phyloP scores from a whole-genome alignment of 495 filamentous ascomycete species.

The Cladorrhinum samala region DNA sequence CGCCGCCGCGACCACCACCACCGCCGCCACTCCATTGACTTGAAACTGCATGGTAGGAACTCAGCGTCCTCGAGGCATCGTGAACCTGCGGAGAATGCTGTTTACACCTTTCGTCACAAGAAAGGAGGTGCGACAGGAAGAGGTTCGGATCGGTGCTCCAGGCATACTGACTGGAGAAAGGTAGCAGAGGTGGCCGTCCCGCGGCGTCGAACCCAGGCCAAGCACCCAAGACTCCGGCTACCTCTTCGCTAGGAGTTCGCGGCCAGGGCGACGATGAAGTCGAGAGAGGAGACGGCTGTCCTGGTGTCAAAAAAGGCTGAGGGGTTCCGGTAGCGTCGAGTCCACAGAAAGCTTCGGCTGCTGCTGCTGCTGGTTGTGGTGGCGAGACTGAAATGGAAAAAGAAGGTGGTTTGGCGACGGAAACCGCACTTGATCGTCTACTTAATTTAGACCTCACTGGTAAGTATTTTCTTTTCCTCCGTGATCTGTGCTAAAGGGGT shows the following conservation, averaged over 20 bases:
- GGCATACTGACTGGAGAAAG: conserved; percentile 9
- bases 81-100: conserved; percentile 26
- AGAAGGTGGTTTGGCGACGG: conserved; percentile 16
- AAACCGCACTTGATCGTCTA: conserved; percentile 18
- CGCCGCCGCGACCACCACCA: not conserved
- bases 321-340: not conserved
- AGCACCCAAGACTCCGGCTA: conserved; percentile 7
- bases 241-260: conserved; percentile 1
- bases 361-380: not conserved
- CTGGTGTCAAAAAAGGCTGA: conserved; percentile 6
- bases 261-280: conserved; percentile 11
- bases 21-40: not conserved
- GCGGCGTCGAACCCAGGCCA: conserved; percentile 19
- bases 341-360: not conserved
- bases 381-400: conserved; percentile 22
- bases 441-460: not conserved
- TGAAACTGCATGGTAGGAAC: conserved; percentile 9
- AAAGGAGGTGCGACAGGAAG: conserved; percentile 9
- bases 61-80: conserved; percentile 22
- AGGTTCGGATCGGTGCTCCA: conserved; percentile 17
- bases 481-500: too few relatives aligned
- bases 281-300: conserved; percentile 4
- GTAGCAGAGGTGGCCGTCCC: conserved; percentile 5
- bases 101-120: conserved; percentile 23
- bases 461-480: too few relatives aligned